phyloP scores from a whole-genome alignment of 495 filamentous ascomycete genomes.

The Aspergillus leporis region DNA sequence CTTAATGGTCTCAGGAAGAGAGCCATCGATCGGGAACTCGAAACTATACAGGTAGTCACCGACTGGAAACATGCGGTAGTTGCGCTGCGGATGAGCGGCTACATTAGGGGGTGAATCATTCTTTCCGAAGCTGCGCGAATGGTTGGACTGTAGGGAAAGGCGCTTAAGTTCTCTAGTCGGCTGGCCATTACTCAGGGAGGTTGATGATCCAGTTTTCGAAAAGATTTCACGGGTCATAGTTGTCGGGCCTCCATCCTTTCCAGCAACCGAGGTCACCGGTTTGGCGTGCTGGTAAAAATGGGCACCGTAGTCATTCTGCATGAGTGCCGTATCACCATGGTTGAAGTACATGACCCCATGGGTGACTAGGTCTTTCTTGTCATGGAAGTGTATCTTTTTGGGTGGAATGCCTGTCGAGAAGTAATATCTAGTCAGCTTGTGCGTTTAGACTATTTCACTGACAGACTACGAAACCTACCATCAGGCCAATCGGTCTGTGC shows the following conservation, averaged over 20 bases:
- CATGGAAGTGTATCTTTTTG: conserved; percentile 76
- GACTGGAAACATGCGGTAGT: conserved; percentile 85
- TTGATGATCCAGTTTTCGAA: conserved; percentile 40
- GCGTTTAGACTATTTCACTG: conserved; percentile 1
- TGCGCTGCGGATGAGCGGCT: conserved; percentile 73
- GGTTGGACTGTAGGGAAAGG: conserved; percentile 75
- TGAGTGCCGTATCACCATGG: conserved; percentile 61
- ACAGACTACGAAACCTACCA: conserved; percentile 48
- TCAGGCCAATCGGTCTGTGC: conserved; percentile 96
- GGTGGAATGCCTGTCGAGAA: conserved; percentile 75
- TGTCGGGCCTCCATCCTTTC: conserved; percentile 44
- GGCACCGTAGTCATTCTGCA: conserved; percentile 59
- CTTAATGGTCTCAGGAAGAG: conserved; percentile 86
- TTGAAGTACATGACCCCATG: conserved; percentile 51
- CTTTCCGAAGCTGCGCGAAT: conserved; percentile 82
- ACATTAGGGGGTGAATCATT: conserved; percentile 62
- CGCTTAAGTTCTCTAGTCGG: conserved; percentile 56
- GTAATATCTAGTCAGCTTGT: conserved; percentile 13
- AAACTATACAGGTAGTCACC: conserved; percentile 95
- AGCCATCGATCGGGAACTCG: conserved; percentile 90
- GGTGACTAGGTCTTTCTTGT: conserved; percentile 62
- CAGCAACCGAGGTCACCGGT: conserved; percentile 42
- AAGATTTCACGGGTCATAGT: conserved; percentile 44
- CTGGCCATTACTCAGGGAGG: conserved; percentile 32
- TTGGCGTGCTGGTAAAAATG: conserved; percentile 47